Base-by-base conservation (phyloP, 805 yeast genomes). In the Yamadazyma kitorensis region DNA sequence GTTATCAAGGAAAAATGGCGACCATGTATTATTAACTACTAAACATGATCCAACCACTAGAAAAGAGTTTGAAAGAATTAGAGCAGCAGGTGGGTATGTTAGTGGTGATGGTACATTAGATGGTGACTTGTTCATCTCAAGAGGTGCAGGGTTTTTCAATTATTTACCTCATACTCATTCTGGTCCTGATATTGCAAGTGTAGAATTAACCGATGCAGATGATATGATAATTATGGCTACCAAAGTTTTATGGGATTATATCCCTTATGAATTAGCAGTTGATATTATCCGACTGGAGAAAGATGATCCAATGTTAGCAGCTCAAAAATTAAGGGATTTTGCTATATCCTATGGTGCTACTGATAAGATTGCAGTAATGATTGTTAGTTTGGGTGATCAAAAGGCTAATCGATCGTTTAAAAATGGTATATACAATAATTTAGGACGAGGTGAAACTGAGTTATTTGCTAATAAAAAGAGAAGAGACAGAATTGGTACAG, bases 81-180 rank as follows among this genome's bases (percentile, higher is more conserved):
- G 98, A 49, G 84, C 85, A 2, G 78, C 94, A 16, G 98, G 98
- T 34, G 98, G 98, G 1, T 83, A 74, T 55, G 95, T 93, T 8
- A 77, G 86, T 7, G 82, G 85, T 13, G 84, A 82, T 49, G 96
- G 91, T 34, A 80, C 82, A 41, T 70, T 88, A 28, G 96, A 91
- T 55, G 94, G 94, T 25, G 80, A 77, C 18, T 72, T 86, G 11
- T 81, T 79, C 31, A 85, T 88, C 31, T 86, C 96, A 2, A 74
- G 98, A 48, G 95, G 96, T 20, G 89, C 87, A 34, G 99, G 99
- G 0, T 89, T 84, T 53, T 82, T 83, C 55, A 83, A 84, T 45
- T 70, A 82, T 43, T 69, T 88, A 27, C 96, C 97, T 1, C 95
- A 87, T 52, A 78, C 91, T 17, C 87, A 84, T 52, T 84, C 95